Evolutionary conservation across 192 early-diverging fungal genomes (phyloP).

Genomic region (Coemansia sp.): DNA sequence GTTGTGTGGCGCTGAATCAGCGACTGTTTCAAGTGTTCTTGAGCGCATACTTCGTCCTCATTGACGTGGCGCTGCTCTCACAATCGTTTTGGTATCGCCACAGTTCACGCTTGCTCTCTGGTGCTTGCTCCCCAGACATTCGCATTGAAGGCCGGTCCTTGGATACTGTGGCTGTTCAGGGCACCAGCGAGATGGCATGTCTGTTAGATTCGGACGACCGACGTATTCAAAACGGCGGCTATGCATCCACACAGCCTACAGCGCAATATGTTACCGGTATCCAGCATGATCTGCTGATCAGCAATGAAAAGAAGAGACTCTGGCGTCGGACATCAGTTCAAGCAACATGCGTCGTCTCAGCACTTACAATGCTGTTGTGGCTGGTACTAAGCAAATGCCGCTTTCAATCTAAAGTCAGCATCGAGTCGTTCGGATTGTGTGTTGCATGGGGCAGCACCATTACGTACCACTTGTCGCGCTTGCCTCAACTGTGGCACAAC

Average conservation of each 20-base stretch:
- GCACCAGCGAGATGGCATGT: background rate
- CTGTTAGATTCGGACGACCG: background rate
- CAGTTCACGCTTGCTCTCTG: background rate
- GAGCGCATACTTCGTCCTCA: constrained; percentile 51
- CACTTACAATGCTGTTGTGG: constrained; percentile 4
- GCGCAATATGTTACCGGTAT: background rate
- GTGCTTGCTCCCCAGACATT: background rate
- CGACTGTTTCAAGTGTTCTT: constrained; percentile 67
- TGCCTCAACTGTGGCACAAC: constrained; percentile 80
- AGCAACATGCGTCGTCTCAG: background rate
- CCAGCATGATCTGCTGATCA: background rate
- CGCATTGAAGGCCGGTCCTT: background rate
- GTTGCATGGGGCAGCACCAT: constrained; percentile 69
- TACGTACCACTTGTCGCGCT: constrained; percentile 68
- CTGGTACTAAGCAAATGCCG: background rate
- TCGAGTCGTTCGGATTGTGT: constrained; percentile 54
- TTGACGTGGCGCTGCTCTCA: constrained; percentile 35
- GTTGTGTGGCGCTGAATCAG: constrained; percentile 70
- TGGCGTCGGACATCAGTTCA: background rate
- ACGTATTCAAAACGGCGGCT: background rate
- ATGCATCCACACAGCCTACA: background rate
- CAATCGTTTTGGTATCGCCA: constrained; percentile 46
- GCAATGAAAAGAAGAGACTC: background rate
- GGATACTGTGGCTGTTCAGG: background rate
- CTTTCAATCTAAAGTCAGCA: background rate